These are phyloP conservation scores for Penicillium sp. DNA, from an alignment of 2,329 filamentous ascomycete genomes.

Conservation along the genomic window DNA sequence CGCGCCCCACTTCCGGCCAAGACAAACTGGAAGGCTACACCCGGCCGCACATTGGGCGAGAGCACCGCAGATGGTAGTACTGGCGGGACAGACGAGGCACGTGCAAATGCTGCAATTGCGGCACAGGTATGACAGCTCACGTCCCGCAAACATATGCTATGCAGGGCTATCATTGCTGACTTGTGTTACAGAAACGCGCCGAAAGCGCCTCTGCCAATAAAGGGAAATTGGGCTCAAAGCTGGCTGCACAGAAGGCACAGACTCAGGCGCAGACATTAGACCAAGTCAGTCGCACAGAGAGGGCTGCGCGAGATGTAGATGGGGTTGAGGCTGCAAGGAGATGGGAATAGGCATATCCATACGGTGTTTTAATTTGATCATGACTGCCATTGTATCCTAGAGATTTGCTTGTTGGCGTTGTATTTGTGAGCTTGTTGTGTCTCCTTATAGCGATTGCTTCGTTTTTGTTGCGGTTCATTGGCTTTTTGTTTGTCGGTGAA, in stretches of 20 bases:
- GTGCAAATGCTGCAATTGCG: slow-evolving; percentile 71
- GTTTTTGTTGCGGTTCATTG: not conserved
- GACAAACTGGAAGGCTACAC: slow-evolving; percentile 45
- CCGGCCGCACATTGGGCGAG: slow-evolving; percentile 64
- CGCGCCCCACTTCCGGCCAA: slow-evolving; percentile 47
- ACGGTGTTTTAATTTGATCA: not conserved
- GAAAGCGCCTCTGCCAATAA: slow-evolving; percentile 47
- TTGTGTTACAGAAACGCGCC: slow-evolving; percentile 59
- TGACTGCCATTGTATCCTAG: not conserved
- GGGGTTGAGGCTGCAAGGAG: slow-evolving; percentile 54
- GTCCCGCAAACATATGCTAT: not conserved
- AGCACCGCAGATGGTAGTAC: slow-evolving; percentile 22
- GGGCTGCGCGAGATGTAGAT: slow-evolving; percentile 66
- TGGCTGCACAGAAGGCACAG: slow-evolving; percentile 73
- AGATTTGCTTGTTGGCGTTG: not conserved
- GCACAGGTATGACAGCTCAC: slow-evolving; percentile 67
- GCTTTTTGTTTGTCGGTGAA: not conserved
- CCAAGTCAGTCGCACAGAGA: slow-evolving; percentile 64
- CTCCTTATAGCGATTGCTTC: not conserved
- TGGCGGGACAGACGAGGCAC: slow-evolving; percentile 53
- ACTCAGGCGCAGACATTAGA: slow-evolving; percentile 66
- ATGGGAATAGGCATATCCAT: slow-evolving; percentile 49
- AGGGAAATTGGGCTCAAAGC: slow-evolving; percentile 67
- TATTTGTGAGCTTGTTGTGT: not conserved
- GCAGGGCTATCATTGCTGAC: not conserved